phyloP scores from a whole-genome alignment of 1,284 basidiomycete genomes.

The Papiliotrema fonsecae region DNA sequence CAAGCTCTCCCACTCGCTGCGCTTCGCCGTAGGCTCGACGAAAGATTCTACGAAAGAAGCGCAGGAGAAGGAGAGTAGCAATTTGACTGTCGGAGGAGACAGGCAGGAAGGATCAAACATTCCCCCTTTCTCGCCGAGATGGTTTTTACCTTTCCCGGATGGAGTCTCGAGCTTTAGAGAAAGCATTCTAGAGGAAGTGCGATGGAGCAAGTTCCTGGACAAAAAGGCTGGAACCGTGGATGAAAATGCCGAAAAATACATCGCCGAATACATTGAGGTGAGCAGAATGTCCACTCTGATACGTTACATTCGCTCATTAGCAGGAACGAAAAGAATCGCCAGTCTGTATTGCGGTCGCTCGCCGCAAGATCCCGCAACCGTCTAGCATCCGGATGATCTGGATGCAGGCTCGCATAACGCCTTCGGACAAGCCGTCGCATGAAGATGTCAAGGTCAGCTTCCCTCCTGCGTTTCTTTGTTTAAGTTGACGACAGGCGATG shows the following conservation, averaged over 20 bases:
- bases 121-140: constrained; percentile 19
- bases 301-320: neutral
- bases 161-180: constrained; percentile 59
- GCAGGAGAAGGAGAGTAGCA: neutral
- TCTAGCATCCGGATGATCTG: constrained; percentile 64
- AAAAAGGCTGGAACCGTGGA: constrained; percentile 12
- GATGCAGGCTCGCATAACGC: constrained; percentile 63
- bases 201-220: constrained; percentile 40
- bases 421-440: constrained; percentile 56
- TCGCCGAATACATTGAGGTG: constrained; percentile 52
- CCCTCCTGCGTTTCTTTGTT: neutral
- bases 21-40: too few species aligned
- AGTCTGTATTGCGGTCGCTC: constrained; percentile 55
- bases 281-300: constrained; percentile 11
- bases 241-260: constrained; percentile 19
- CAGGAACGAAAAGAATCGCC: constrained; percentile 68
- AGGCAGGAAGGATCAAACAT: neutral
- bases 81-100: neutral
- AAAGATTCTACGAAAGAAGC: constrained; percentile 4
- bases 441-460: constrained; percentile 70
- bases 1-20: constrained; percentile 17
- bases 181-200: constrained; percentile 59
- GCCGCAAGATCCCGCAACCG: constrained; percentile 5
- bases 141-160: constrained; percentile 31
- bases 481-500: constrained; percentile 60